Conservation (phyloP, 2,329 filamentous ascomycete genomes). For the Lithohypha guttulata region DNA sequence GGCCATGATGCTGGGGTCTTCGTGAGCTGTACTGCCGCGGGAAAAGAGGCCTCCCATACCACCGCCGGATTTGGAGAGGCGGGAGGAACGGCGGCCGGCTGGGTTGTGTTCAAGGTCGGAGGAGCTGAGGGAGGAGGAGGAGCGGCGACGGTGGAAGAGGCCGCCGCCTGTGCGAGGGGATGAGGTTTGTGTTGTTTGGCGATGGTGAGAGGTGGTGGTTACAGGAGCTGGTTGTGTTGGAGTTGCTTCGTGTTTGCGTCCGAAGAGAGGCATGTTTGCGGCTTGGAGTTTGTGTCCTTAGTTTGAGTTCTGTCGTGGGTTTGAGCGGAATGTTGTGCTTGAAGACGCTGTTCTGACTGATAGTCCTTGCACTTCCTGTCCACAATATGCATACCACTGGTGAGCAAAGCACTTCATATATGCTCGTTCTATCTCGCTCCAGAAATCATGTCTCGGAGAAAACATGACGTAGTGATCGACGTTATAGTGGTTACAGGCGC, state of each 20-base stretch:
- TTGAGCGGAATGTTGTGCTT: background rate
- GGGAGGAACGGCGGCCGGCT: slow-evolving; percentile 12
- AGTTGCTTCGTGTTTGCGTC: slow-evolving; percentile 15
- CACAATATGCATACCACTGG: too few relatives aligned
- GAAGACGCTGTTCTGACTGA: background rate
- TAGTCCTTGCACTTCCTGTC: too few relatives aligned
- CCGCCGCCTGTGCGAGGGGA: slow-evolving; percentile 21
- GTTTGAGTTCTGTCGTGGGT: too few relatives aligned
- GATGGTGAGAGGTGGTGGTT: slow-evolving; percentile 7
- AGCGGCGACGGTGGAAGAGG: slow-evolving; percentile 30
- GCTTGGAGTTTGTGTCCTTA: background rate
- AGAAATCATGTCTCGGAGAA: too few relatives aligned
- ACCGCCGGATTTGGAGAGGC: too few relatives aligned
- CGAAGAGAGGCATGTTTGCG: slow-evolving; percentile 19
- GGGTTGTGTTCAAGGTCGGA: slow-evolving; percentile 12
- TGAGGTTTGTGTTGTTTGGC: background rate
- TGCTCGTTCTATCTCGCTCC: too few relatives aligned
- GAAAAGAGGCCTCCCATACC: slow-evolving; percentile 23
- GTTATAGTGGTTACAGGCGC: too few relatives aligned
- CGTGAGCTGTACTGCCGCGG: slow-evolving; percentile 26
- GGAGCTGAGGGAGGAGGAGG: slow-evolving; percentile 25
- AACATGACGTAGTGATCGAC: too few relatives aligned
- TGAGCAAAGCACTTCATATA: too few relatives aligned
- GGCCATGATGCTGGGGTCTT: slow-evolving; percentile 52
- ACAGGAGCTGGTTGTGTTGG: slow-evolving; percentile 14